Evolutionary conservation across 2,329 filamentous ascomycete genomes (phyloP), one percentile per base, ranked within the genome.

Genomic region (Neonectria faginata): DNA sequence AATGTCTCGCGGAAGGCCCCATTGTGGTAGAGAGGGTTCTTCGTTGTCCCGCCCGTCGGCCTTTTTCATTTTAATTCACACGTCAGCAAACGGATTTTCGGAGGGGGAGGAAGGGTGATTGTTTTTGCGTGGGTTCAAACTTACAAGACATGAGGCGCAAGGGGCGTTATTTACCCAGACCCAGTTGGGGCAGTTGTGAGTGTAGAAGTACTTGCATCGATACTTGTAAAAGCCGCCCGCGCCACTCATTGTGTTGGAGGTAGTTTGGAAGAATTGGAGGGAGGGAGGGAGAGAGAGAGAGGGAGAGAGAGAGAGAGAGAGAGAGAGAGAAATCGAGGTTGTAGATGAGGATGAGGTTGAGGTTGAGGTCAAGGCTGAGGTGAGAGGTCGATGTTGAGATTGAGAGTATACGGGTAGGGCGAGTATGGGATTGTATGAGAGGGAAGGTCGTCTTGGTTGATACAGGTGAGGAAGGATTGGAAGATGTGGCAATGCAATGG

Each of bases 181-280:
- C 85, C 84, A 87, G 68, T 86, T 83, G 5, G 77, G 79, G 68
- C 84, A 86, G 67, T 85, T 82, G 71, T 84, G 79, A 31, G 82
- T 80, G 62, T 81, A 81, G 69, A 84, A 86, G 78, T 86, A 84
- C 75, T 85, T 86, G 81, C 85, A 87, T 45, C 82, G 80, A 74
- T 84, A 86, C 77, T 83, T 85, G 73, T 85, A 86, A 65, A 81
- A 84, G 41, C 81, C 81, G 48, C 82, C 81, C 67, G 78, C 72
- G 60, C 75, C 73, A 51, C 74, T 76, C 75, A 77, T 77, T 68
- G 61, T 70, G 63, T 67, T 67, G 51, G 27, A 57, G 52, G 56
- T 29, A 25, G 53, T 45, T 47, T 39, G 27, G 18, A 55, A 27
- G 53, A 42, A 27, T 41, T 27, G 39, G 31, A 29, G 41, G 16